Base-by-base conservation (phyloP, 1,139 yeast genomes). In the Candida mesenterica region DNA sequence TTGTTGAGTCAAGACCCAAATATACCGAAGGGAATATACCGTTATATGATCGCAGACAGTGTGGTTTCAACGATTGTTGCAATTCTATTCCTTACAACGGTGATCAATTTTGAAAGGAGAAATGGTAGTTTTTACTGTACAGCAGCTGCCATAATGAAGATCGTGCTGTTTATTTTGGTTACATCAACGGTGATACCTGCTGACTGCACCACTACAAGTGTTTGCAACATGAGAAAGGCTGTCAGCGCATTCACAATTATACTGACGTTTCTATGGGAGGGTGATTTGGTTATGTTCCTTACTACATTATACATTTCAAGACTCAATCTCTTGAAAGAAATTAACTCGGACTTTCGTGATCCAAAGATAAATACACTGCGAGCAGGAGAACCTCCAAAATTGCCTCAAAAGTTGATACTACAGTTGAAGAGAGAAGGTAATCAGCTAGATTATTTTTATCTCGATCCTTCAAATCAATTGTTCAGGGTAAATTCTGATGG, bases 111-210 rank as follows among this genome's bases (percentile, higher is more conserved):
- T 38, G 75, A 68, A 39, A 58, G 52, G 40, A 45, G 72, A 39
- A 68, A 68, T 41, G 75, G 75, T 2, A 63, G 69, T 31, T 67
- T 69, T 40, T 69, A 68, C 43, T 66, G 73, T 36, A 44, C 65
- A 10, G 52, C 59, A 1, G 67, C 72, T 2, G 50, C 61, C 27
- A 20, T 65, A 4, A 42, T 66, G 43, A 59, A 64, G 14, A 36
- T 63, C n/a, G 61, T 61, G 4, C 54, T 68, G 9, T 61, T 66
- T 40, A 53, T 61, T 14, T 46, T 67, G 42, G 53, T 58, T n/a
- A 43, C 57, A 3, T 50, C 68, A 17, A 43, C 49, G 10, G 42
- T 64, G 14, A 45, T 61, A 17, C 57, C 68, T 7, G 39, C 48
- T 42, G 37, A 48, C 10, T 61, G 67, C 38, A 31, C 44, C 2